Evolutionary conservation across 331 rosid species (phyloP).

Genomic region (Malus hybrid): DNA sequence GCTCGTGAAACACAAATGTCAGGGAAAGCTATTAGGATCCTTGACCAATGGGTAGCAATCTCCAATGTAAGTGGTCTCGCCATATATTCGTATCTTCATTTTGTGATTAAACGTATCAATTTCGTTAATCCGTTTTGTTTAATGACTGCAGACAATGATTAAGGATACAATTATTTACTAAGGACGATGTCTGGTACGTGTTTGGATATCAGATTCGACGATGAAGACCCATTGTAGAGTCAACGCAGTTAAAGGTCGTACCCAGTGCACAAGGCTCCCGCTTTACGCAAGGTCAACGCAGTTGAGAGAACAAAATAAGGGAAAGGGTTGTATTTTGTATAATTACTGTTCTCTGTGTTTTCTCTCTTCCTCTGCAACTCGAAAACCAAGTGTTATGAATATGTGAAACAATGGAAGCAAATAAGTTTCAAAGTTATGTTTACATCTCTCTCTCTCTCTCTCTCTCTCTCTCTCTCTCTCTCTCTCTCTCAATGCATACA

Average conservation of each 20-base stretch:
- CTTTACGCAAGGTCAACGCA: neutral
- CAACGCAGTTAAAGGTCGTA: neutral
- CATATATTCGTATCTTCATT: neutral
- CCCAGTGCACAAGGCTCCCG: too few species aligned
- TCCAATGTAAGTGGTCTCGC: conserved; percentile 47
- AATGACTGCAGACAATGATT: conserved; percentile 41
- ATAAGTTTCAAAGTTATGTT: neutral
- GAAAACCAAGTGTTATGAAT: neutral
- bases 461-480: neutral
- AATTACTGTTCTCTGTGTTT: neutral
- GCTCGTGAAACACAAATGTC: conserved; percentile 72
- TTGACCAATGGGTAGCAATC: conserved; percentile 47
- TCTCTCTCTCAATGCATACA: neutral
- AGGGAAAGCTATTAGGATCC: conserved; percentile 75
- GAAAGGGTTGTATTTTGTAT: neutral
- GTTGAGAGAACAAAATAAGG: conserved; percentile 1
- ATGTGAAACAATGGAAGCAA: neutral
- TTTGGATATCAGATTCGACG: neutral
- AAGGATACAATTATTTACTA: conserved; percentile 9
- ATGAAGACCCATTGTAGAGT: neutral
- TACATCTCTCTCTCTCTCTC: neutral
- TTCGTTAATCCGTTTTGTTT: conserved; percentile 2
- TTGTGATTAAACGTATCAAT: neutral
- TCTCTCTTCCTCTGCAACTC: neutral
- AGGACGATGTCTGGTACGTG: conserved; percentile 1